Evolutionary conservation across 306 rosid species (phyloP).

Genomic region (Glycine soja): DNA sequence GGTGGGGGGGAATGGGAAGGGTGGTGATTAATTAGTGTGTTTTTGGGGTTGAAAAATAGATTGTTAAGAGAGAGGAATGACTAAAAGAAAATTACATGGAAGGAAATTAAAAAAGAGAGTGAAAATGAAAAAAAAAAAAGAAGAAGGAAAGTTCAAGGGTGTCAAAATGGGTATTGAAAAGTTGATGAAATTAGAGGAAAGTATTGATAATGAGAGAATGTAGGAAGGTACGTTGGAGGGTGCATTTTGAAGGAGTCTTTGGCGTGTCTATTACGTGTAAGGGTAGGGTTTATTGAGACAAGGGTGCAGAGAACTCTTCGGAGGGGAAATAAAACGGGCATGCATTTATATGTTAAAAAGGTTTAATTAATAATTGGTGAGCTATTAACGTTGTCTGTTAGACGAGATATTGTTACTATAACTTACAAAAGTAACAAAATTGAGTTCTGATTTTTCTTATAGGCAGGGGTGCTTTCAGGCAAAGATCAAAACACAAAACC

Average conservation of each 20-base stretch:
- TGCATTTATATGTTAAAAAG: background rate
- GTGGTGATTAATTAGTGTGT: slow-evolving; percentile 50
- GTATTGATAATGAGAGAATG: slow-evolving; percentile 73
- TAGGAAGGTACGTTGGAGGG: slow-evolving; percentile 55
- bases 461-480: too few species aligned
- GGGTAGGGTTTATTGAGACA: slow-evolving; percentile 42
- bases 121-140: too few species aligned
- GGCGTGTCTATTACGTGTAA: slow-evolving; percentile 37
- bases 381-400: background rate
- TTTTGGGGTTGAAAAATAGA: slow-evolving; percentile 56
- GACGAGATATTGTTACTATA: background rate
- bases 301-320: slow-evolving; percentile 55
- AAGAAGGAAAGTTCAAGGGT: slow-evolving; percentile 14
- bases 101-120: background rate
- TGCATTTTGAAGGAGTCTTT: slow-evolving; percentile 56
- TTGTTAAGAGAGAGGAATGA: slow-evolving; percentile 22
- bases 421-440: background rate
- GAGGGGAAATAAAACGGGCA: slow-evolving; percentile 15
- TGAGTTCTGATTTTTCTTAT: too few species aligned
- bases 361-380: background rate
- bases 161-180: slow-evolving; percentile 52
- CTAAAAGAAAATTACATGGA: background rate
- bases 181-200: slow-evolving; percentile 50
- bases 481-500: too few species aligned
- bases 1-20: slow-evolving; percentile 39